A percentile compares a stretch with the other conserved stretches of the same genome.
These are phyloP conservation scores for Pestalotiopsis sp. DNA, from an alignment of 2,329 filamentous ascomycete species.

Conservation along the genomic window DNA sequence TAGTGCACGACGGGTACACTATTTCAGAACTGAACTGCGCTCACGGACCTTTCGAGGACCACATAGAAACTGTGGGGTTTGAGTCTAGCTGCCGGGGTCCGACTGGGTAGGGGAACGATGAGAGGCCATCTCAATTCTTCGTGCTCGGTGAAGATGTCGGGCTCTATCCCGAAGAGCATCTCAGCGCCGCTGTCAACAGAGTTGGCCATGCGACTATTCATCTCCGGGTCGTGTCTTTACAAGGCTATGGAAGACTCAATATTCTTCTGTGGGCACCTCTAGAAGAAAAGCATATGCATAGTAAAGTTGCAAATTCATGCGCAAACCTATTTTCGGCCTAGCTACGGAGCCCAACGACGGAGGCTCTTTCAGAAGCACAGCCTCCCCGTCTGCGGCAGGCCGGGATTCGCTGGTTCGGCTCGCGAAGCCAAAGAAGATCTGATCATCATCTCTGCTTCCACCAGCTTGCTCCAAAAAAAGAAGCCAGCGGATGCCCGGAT, in stretches of 20 bases:
- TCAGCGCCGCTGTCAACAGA: slow-evolving; percentile 6
- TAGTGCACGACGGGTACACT: background rate
- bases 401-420: background rate
- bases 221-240: background rate
- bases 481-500: background rate
- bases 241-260: slow-evolving; percentile 1
- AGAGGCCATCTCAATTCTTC: background rate
- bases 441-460: background rate
- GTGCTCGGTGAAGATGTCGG: background rate
- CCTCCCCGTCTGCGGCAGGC: slow-evolving; percentile 3
- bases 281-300: background rate
- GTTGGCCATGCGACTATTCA: background rate
- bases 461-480: background rate
- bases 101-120: background rate
- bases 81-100: background rate
- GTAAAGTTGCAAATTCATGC: slow-evolving; percentile 9
- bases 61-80: background rate
- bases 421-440: slow-evolving; percentile 1
- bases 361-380: background rate
- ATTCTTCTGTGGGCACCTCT: background rate
- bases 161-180: background rate
- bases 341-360: background rate
- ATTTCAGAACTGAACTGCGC: background rate
- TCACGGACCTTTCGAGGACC: background rate
- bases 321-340: slow-evolving; percentile 4